These are phyloP conservation scores for Wakefieldia striispora DNA, from an alignment of 768 basidiomycete species.

Conservation along the genomic window DNA sequence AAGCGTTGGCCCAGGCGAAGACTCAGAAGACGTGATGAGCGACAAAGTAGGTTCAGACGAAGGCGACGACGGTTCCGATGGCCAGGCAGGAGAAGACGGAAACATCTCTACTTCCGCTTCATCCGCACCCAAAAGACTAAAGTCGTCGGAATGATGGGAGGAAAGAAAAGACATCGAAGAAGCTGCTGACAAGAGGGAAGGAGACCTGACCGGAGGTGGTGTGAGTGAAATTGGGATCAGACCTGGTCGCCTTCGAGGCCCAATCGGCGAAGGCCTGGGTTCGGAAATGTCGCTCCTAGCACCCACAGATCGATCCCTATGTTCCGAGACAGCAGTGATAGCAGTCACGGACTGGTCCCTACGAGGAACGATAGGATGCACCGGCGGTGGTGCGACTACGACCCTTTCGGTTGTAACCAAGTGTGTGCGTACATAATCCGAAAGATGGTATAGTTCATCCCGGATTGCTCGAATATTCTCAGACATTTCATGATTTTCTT, in stretches of 20 bases:
- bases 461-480: slow-evolving; percentile 70
- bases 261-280: slow-evolving; percentile 23
- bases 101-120: slow-evolving; percentile 17
- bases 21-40: slow-evolving; percentile 31
- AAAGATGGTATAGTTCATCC: slow-evolving; percentile 63
- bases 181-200: slow-evolving; percentile 38
- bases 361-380: slow-evolving; percentile 13
- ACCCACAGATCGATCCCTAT: slow-evolving; percentile 46
- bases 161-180: slow-evolving; percentile 46
- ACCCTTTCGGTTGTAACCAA: slow-evolving; percentile 20
- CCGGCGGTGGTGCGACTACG: slow-evolving; percentile 14
- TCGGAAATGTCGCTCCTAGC: slow-evolving; percentile 41
- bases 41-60: slow-evolving; percentile 32
- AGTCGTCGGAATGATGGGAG: slow-evolving; percentile 75
- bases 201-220: slow-evolving; percentile 42
- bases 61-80: slow-evolving; percentile 30
- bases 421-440: slow-evolving; percentile 50
- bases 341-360: slow-evolving; percentile 48
- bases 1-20: slow-evolving; percentile 36
- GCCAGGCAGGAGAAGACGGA: slow-evolving; percentile 38
- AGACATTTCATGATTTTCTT: slow-evolving; percentile 62
- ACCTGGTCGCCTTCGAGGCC: slow-evolving; percentile 24
- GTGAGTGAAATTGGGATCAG: slow-evolving; percentile 37
- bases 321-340: slow-evolving; percentile 37
- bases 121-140: slow-evolving; percentile 42